Evolutionary conservation across 108 stramenopile genomes (phyloP).

Genomic region (Cylindrotheca closterium): DNA sequence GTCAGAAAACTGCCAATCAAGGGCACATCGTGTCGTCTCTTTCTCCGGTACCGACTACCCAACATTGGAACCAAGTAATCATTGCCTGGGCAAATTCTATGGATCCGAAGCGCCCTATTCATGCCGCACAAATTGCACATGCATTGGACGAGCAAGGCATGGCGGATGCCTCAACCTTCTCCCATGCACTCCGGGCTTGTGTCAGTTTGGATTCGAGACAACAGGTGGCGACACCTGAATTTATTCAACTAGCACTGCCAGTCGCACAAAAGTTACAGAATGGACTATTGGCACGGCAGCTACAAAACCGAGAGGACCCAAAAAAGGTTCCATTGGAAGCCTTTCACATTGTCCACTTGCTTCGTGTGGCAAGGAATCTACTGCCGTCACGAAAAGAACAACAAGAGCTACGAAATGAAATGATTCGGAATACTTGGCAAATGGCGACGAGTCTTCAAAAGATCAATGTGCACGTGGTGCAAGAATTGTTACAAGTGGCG

Average conservation of each 20-base stretch:
- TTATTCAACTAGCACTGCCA: slow-evolving; percentile 7
- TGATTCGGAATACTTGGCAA: neutral
- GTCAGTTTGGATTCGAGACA: slow-evolving; percentile 5
- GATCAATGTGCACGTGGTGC: slow-evolving; percentile 32
- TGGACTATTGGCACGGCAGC: slow-evolving; percentile 4
- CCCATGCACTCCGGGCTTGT: slow-evolving; percentile 27
- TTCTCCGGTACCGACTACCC: slow-evolving; percentile 2
- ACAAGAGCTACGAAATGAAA: slow-evolving; percentile 8
- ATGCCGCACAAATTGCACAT: slow-evolving; percentile 24
- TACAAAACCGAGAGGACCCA: neutral
- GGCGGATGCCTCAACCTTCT: slow-evolving; percentile 32
- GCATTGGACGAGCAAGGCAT: slow-evolving; percentile 14
- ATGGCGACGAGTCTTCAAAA: slow-evolving; percentile 11
- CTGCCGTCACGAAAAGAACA: no score
- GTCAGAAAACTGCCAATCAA: no score
- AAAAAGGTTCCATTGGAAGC: slow-evolving; percentile 13
- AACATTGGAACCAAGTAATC: slow-evolving; percentile 40
- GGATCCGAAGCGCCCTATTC: slow-evolving; percentile 12
- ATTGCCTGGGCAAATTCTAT: slow-evolving; percentile 18
- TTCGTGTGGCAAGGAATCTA: slow-evolving; percentile 15
- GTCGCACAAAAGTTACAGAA: slow-evolving; percentile 26
- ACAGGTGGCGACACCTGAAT: slow-evolving; percentile 1
- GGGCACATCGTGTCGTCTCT: no score
- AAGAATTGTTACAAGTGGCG: slow-evolving; percentile 19
- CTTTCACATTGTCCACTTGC: slow-evolving; percentile 30